Base-by-base conservation (phyloP, 441 rosid species). In the Croton setiger region DNA sequence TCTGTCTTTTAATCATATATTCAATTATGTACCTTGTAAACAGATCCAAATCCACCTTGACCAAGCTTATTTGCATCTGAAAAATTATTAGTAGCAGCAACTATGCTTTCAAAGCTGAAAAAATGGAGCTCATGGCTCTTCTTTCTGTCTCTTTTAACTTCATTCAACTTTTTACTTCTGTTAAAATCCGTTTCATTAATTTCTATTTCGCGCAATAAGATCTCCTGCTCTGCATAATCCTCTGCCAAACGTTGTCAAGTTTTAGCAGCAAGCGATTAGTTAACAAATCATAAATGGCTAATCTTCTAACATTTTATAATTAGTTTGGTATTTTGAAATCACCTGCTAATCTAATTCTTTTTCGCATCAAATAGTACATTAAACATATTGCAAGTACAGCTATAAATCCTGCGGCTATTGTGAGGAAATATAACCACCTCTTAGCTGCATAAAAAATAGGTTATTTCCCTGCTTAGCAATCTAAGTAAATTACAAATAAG, bases 31-130 rank as follows among this genome's bases (percentile, higher is more conserved):
- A 71, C 78, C 78, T 67, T 75, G 14, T 60, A 69, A 49, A 75
- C 76, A 0, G 53, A 36, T 15, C 79, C 76, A 49, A 69, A 73
- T 2, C 80, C 72, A 49, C 77, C 80, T 52, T 69, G 60, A 10
- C 80, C 75, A 5, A 73, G 72, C 58, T 54, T 73, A 17, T 70
- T 77, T 48, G 14, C 7, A 56, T 39, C 1, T 2, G 80, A 66
- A 51, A 70, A 77, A 27, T 77, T 69, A 21, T 57, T 21, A 17
- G 80, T 77, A 0, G 77, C 77, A 12, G 53, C 15, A 33, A 35
- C 72, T 49, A 76, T 72, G 44, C 33, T 41, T 58, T 67, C 73
- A 59, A 71, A 72, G 15, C 48, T 66, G 64, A 72, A 72, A 31
- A 63, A 41, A 33, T 57, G n/a, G 11, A 72, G 33, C 4, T 72